Percentiles rank a stretch among this genome's conserved stretches.
Evolutionary conservation across 257 asterid species (phyloP).

Genomic region (Penstemon eatonii): DNA sequence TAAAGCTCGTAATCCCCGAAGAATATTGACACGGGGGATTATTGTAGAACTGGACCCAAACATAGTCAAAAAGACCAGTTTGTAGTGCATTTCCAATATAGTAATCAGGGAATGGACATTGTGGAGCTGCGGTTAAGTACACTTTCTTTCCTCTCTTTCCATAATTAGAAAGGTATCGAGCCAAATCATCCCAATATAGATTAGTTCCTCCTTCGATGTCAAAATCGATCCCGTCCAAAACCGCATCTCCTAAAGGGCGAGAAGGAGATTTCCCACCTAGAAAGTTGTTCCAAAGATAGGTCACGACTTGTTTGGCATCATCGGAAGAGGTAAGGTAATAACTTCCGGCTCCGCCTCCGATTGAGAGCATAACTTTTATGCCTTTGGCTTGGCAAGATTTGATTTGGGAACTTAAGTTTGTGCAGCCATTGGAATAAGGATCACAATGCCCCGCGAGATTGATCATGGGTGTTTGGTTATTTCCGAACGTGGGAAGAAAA

Average conservation of each 20-base stretch:
- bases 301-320: slow-evolving; percentile 47
- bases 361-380: slow-evolving; percentile 36
- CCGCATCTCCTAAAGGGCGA: slow-evolving; percentile 42
- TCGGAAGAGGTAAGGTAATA: slow-evolving; percentile 36
- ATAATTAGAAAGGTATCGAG: slow-evolving; percentile 31
- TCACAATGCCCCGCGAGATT: slow-evolving; percentile 42
- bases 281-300: slow-evolving; percentile 48
- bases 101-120: slow-evolving; percentile 49
- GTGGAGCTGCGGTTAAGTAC: slow-evolving; percentile 49
- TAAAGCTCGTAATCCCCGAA: slow-evolving; percentile 26
- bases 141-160: slow-evolving; percentile 39
- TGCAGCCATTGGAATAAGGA: slow-evolving; percentile 36
- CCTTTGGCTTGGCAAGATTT: slow-evolving; percentile 40
- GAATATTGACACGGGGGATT: slow-evolving; percentile 46
- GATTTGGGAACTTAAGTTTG: slow-evolving; percentile 26
- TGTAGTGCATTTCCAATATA: slow-evolving; percentile 40
- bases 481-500: slow-evolving; percentile 45
- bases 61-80: slow-evolving; percentile 49
- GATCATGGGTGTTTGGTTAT: slow-evolving; percentile 40
- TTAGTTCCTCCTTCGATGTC: slow-evolving; percentile 47
- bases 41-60: slow-evolving; percentile 52
- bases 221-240: slow-evolving; percentile 52
- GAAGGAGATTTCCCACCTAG: slow-evolving; percentile 40
- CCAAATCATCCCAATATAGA: slow-evolving; percentile 50
- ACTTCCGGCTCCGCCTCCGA: slow-evolving; percentile 42